Base-by-base conservation (phyloP, 176 grass and related monocot genomes). In the Hordeum marinum region DNA sequence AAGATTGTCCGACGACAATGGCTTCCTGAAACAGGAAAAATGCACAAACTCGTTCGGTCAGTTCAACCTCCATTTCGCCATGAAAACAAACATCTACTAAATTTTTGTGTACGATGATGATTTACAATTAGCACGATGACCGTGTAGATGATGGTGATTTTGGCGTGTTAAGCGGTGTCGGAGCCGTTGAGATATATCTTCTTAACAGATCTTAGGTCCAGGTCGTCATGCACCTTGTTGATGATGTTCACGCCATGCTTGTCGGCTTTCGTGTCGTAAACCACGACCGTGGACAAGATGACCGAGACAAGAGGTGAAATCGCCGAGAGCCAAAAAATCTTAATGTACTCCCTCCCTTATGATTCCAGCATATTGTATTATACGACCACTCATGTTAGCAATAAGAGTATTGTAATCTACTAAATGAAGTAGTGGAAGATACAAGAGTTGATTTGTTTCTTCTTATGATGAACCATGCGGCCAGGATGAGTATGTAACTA, bases 221-320 rank as follows among this genome's bases (percentile, higher is more conserved):
- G 20, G 18, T 89, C 93, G 2, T 68, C 83, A 5, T 89, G 79
- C 35, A 98, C 91, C 12, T 87, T 75, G 77, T 90, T 88, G 74
- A 98, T 98, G 63, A 98, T 98, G 89, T 98, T 98, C 42, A 95
- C 89, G 23, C 96, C 96, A 62, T 94, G 89, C 76, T 89, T 92
- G 76, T 98, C 93, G 25, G 91, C 89, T 85, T 88, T 92, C 37
- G 89, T 92, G 24, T 86, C 59, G 5, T 85, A 98, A 54, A 98
- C 96, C 2, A 89, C 66, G 63, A 82, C 83, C 3, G 96, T 98
- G 52, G 96, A 92, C 43, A 95, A 32, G 24, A 95, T 70, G 14
- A 95, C 93, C 8, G 91, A 98, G 45, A 98, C 26, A 48, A 98
- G 80, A 14, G 93, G 96, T 3, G 89, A 76, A 41, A 95, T 92